Evolutionary conservation across 805 yeast species (phyloP).

Genomic region (Candida gorgasii): DNA sequence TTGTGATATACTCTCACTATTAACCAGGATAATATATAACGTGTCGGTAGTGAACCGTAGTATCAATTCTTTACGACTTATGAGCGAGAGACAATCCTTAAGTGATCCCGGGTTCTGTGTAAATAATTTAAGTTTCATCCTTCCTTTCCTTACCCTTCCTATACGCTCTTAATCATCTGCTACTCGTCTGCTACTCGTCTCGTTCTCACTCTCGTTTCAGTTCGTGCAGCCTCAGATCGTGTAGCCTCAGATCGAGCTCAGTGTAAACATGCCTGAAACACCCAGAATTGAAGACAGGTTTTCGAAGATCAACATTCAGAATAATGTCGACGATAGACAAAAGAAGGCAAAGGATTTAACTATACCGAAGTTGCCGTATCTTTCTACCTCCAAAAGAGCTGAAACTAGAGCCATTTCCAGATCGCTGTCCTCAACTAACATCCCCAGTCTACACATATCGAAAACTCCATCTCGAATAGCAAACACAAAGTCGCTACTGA

Average conservation of each 20-base stretch:
- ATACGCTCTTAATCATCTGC: too few species aligned
- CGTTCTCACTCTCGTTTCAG: too few species aligned
- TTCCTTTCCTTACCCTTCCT: too few species aligned
- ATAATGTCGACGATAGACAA: neutral
- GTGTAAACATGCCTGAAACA: neutral
- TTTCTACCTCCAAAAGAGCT: slow-evolving; percentile 18
- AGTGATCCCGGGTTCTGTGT: slow-evolving; percentile 10
- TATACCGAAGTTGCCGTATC: slow-evolving; percentile 12
- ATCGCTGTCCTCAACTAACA: slow-evolving; percentile 11
- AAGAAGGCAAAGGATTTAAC: slow-evolving; percentile 8
- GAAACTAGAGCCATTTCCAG: slow-evolving; percentile 14
- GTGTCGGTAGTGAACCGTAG: slow-evolving; percentile 54
- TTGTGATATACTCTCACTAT: slow-evolving; percentile 34
- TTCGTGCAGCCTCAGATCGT: neutral
- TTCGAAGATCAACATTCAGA: slow-evolving; percentile 12
- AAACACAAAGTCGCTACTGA: slow-evolving; percentile 7
- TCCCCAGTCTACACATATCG: slow-evolving; percentile 9
- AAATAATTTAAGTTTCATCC: slow-evolving; percentile 16
- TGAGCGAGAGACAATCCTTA: slow-evolving; percentile 10
- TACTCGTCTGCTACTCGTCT: too few species aligned
- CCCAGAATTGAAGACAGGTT: slow-evolving; percentile 14
- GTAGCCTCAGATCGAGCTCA: neutral
- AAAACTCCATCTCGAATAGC: slow-evolving; percentile 13
- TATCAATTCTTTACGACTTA: slow-evolving; percentile 36
- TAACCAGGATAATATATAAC: slow-evolving; percentile 50